phyloP scores from a whole-genome alignment of 371 early-diverging fungal genomes.

The Lichtheimia ornata region DNA sequence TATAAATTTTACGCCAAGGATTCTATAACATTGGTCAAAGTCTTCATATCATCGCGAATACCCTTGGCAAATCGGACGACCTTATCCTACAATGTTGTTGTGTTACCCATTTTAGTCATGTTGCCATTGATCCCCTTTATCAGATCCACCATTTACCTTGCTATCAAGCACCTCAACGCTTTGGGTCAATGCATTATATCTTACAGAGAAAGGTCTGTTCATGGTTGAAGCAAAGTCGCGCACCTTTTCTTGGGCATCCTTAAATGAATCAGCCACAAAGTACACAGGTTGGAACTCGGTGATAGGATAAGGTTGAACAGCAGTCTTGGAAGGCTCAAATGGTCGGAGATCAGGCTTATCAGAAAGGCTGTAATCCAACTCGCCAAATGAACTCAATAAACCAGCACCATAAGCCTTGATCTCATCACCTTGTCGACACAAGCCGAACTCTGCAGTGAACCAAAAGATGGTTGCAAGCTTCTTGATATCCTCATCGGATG shows the following conservation, averaged over 20 bases:
- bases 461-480: slow-evolving; percentile 91
- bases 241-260: slow-evolving; percentile 89
- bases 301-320: slow-evolving; percentile 87
- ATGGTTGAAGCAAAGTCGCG: slow-evolving; percentile 81
- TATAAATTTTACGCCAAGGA: slow-evolving; percentile 2
- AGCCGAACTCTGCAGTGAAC: slow-evolving; percentile 96
- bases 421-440: slow-evolving; percentile 82
- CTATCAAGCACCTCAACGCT: slow-evolving; percentile 87
- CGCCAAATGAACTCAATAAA: slow-evolving; percentile 94
- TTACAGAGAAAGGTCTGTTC: slow-evolving; percentile 86
- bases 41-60: slow-evolving; percentile 75
- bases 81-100: slow-evolving; percentile 53
- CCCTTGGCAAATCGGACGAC: slow-evolving; percentile 75
- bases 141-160: slow-evolving; percentile 33
- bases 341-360: slow-evolving; percentile 80
- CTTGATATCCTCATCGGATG: slow-evolving; percentile 89
- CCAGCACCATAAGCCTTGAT: slow-evolving; percentile 95
- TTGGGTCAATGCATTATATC: slow-evolving; percentile 92
- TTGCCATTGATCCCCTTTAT: neutral
- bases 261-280: slow-evolving; percentile 94
- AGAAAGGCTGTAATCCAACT: slow-evolving; percentile 86
- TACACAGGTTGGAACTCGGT: slow-evolving; percentile 95
- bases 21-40: slow-evolving; percentile 70
- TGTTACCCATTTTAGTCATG: neutral
- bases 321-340: slow-evolving; percentile 86